These are phyloP conservation scores for Pugionium dolabratum DNA, from an alignment of 345 rosid genomes.

Conservation along the genomic window DNA sequence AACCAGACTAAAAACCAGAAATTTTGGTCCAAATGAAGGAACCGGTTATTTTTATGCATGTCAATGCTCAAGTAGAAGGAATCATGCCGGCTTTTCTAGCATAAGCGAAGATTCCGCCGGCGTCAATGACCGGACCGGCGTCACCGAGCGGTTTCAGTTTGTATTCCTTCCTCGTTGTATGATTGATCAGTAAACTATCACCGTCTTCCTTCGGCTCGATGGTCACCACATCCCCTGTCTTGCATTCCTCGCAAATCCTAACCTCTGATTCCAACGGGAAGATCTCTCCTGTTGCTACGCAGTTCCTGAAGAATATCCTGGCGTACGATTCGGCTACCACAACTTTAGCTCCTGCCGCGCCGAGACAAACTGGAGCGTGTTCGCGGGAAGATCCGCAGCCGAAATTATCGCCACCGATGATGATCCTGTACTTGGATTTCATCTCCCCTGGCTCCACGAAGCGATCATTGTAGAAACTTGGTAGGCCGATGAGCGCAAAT, in stretches of 20 bases:
- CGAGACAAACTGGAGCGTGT: conserved; percentile 92
- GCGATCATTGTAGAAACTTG: conserved; percentile 58
- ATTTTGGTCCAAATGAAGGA: no score
- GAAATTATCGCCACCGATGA: conserved; percentile 80
- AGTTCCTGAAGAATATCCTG: conserved; percentile 85
- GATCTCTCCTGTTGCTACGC: conserved; percentile 84
- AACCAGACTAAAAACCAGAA: no score
- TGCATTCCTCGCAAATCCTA: conserved; percentile 85
- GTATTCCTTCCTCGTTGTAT: conserved; percentile 79
- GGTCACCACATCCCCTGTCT: conserved; percentile 75
- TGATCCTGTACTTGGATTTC: conserved; percentile 66
- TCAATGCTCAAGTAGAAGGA: conserved; percentile 40
- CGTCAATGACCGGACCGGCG: conserved; percentile 82
- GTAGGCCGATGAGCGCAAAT: conserved; percentile 85
- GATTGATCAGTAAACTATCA: conserved; percentile 68
- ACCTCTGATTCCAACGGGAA: conserved; percentile 76
- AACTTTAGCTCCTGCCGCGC: conserved; percentile 81
- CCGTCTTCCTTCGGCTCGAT: conserved; percentile 59
- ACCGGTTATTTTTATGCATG: no score
- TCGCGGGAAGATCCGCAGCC: conserved; percentile 98
- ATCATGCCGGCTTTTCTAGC: conserved; percentile 87
- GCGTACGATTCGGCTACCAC: conserved; percentile 89
- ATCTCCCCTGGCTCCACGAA: conserved; percentile 58
- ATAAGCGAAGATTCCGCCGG: conserved; percentile 84
- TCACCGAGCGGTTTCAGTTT: conserved; percentile 84